Percentiles rank a stretch among this genome's conserved stretches.
Evolutionary conservation across 169 alveolate genomes (phyloP).

Genomic region (Cystoisospora suis): DNA sequence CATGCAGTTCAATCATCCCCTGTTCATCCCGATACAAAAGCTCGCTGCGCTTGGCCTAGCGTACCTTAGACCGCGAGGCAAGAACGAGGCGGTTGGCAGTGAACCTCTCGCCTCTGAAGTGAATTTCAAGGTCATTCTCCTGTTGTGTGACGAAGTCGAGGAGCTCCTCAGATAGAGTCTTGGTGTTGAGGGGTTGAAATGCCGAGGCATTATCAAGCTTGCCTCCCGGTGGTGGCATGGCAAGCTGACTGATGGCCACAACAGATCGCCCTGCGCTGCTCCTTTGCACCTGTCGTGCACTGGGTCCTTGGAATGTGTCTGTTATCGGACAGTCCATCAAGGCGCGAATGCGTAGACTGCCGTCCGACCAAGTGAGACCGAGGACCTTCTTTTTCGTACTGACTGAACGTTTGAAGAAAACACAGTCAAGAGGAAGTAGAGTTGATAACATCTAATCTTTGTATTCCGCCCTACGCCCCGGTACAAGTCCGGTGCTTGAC

Average conservation of each 20-base stretch:
- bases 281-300: neutral
- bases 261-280: neutral
- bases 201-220: neutral
- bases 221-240: neutral
- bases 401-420: no score
- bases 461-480: no score
- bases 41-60: no score
- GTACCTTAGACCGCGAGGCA: slow-evolving; percentile 21
- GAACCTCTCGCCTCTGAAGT: neutral
- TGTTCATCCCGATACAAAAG: no score
- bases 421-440: no score
- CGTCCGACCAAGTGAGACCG: slow-evolving; percentile 16
- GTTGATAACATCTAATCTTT: no score
- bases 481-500: no score
- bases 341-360: neutral
- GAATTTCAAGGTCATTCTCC: neutral
- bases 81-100: neutral
- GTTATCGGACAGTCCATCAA: slow-evolving; percentile 37
- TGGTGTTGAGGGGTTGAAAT: neutral
- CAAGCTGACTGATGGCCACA: neutral
- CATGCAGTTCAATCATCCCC: no score
- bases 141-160: neutral
- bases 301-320: neutral
- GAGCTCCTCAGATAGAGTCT: neutral
- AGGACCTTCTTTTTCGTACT: slow-evolving; percentile 8